Evolutionary conservation across 305 asterid genomes (phyloP).

Genomic region (Solanum hybrid): DNA sequence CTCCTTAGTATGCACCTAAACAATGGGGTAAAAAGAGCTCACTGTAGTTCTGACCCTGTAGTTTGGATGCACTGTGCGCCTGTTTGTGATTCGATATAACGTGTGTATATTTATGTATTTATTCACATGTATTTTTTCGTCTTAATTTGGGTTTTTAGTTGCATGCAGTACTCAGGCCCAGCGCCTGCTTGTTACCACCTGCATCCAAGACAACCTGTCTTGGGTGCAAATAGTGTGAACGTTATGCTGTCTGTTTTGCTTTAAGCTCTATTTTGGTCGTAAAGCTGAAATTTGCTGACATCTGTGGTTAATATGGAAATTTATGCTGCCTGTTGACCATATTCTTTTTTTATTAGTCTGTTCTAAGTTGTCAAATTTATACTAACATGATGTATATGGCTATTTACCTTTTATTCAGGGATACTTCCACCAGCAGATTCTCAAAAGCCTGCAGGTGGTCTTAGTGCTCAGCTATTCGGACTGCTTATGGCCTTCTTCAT

Average conservation of each 20-base stretch:
- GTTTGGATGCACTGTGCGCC: not conserved
- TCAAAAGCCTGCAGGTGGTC: constrained; percentile 54
- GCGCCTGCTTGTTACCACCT: not conserved
- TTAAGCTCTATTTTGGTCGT: not conserved
- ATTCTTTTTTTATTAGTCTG: not conserved
- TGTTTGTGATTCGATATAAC: not conserved
- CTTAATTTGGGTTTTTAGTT: not conserved
- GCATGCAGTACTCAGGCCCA: not conserved
- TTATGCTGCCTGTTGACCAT: not conserved
- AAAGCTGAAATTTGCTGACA: not conserved
- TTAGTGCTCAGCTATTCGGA: constrained; percentile 38
- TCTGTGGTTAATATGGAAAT: not conserved
- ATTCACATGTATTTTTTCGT: not conserved
- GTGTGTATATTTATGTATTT: not conserved
- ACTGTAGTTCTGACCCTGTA: not conserved
- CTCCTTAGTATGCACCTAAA: not conserved
- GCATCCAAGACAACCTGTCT: not conserved
- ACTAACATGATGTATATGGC: not conserved
- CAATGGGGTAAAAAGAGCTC: not conserved
- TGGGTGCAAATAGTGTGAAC: not conserved
- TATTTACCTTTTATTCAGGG: constrained; percentile 30
- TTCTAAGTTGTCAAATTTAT: not conserved
- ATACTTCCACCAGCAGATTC: constrained; percentile 31
- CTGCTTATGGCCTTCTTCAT: constrained; percentile 58
- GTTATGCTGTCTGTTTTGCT: not conserved